A percentile compares a stretch with the other conserved stretches of the same genome.
phyloP scores from a whole-genome alignment of 495 filamentous ascomycete species.

The Tuber magnatum region DNA sequence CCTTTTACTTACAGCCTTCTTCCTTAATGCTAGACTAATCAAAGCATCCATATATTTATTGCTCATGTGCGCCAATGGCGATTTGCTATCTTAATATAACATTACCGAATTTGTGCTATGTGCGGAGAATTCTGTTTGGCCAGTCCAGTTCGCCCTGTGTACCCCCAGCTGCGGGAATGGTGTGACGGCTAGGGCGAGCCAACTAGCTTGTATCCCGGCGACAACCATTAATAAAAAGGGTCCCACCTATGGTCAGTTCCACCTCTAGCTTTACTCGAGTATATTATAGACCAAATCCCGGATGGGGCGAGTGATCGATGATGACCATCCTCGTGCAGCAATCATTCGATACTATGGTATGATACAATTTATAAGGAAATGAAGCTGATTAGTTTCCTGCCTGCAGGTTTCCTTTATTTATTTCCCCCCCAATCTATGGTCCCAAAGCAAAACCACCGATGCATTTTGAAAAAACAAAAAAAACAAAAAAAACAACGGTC shows the following conservation, averaged over 20 bases:
- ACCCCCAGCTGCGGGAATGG: not conserved
- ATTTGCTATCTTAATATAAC: not conserved
- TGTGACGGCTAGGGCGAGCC: not conserved
- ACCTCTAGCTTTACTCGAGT: not conserved
- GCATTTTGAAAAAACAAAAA: not conserved
- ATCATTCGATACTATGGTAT: not conserved
- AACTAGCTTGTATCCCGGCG: not conserved
- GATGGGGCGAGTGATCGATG: not conserved
- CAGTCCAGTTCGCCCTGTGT: not conserved
- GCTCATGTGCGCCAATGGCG: not conserved
- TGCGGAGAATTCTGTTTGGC: not conserved
- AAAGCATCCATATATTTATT: not conserved
- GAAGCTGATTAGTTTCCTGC: not conserved
- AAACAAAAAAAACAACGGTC: too few species aligned
- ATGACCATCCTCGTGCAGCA: not conserved
- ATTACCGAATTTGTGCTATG: not conserved
- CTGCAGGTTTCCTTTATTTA: not conserved
- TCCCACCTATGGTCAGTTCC: not conserved
- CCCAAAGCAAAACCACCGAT: not conserved
- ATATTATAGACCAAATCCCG: not conserved
- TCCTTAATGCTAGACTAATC: not conserved
- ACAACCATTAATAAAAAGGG: not conserved
- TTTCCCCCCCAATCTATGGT: not conserved
- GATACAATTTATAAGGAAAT: not conserved
- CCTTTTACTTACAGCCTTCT: not conserved